Evolutionary conservation across 768 basidiomycete genomes (phyloP).

Genomic region (Tricholoma bakamatsutake): DNA sequence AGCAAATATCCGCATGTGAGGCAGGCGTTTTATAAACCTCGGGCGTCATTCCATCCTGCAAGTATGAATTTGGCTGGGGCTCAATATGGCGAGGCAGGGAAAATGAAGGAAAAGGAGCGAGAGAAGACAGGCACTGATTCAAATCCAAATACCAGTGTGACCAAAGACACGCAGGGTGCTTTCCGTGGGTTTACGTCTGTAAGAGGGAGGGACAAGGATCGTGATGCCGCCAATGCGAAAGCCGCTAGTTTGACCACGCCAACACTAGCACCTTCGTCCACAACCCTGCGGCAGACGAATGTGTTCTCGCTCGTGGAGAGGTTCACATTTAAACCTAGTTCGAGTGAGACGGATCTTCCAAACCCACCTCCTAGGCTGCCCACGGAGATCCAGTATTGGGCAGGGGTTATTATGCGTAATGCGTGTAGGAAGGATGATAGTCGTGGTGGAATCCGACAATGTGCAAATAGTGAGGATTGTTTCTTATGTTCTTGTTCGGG

Average conservation of each 20-base stretch:
- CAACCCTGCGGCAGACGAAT: constrained; percentile 60
- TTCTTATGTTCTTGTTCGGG: neutral
- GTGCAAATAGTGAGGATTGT: constrained; percentile 79
- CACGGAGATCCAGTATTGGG: constrained; percentile 96
- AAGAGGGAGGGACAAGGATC: constrained; percentile 1
- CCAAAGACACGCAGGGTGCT: constrained; percentile 26
- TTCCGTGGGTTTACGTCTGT: constrained; percentile 36
- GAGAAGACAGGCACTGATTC: constrained; percentile 8
- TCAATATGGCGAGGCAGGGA: constrained; percentile 22
- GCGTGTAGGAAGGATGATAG: constrained; percentile 97
- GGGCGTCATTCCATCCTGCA: constrained; percentile 78
- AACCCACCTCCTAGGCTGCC: constrained; percentile 71
- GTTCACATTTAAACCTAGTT: constrained; percentile 91
- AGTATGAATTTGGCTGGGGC: constrained; percentile 37
- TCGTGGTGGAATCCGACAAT: constrained; percentile 90
- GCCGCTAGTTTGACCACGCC: constrained; percentile 2
- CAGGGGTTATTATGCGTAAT: constrained; percentile 99
- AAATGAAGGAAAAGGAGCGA: constrained; percentile 25
- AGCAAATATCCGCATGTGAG: constrained; percentile 98
- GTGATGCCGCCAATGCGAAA: constrained; percentile 9
- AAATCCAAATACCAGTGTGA: neutral
- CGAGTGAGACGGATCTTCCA: constrained; percentile 67
- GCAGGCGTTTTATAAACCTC: constrained; percentile 89
- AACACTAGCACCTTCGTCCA: constrained; percentile 6
- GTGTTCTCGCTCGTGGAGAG: constrained; percentile 95